Percentiles rank a stretch among this genome's conserved stretches.
Conservation (phyloP, 1,284 basidiomycete genomes). For the Pterula multifida region DNA sequence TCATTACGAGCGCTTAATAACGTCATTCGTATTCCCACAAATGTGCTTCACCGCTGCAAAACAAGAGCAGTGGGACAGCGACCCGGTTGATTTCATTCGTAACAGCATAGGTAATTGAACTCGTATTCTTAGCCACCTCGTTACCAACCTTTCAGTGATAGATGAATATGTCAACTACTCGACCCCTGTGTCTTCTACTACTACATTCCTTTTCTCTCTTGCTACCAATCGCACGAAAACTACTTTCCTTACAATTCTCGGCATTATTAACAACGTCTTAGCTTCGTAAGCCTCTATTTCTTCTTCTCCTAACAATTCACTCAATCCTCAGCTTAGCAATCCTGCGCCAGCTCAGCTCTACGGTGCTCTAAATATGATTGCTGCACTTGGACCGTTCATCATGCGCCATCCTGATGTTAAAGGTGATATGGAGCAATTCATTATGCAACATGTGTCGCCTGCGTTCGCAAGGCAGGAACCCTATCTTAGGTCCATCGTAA, state of each 20-base stretch:
- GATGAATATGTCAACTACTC: constrained; percentile 74
- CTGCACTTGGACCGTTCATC: constrained; percentile 63
- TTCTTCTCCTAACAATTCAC: constrained; percentile 1
- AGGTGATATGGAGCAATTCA: constrained; percentile 64
- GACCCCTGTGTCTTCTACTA: constrained; percentile 66
- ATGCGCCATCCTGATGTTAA: constrained; percentile 73
- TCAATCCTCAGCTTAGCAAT: constrained; percentile 24
- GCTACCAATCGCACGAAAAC: constrained; percentile 68
- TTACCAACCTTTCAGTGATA: constrained; percentile 15
- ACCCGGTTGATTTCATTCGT: constrained; percentile 73
- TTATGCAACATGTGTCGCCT: constrained; percentile 61
- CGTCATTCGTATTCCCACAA: constrained; percentile 76
- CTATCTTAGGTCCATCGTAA: constrained; percentile 65
- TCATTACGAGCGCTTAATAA: constrained; percentile 63
- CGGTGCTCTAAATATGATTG: constrained; percentile 74
- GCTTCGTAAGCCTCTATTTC: constrained; percentile 36
- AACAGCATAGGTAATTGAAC: constrained; percentile 48
- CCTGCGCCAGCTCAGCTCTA: constrained; percentile 51
- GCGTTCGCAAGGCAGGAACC: constrained; percentile 54
- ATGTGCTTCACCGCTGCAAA: constrained; percentile 63
- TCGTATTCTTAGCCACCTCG: background rate
- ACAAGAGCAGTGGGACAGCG: constrained; percentile 60
- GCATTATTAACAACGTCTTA: constrained; percentile 63
- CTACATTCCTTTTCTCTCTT: constrained; percentile 66
- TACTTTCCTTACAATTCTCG: constrained; percentile 67